Base-by-base conservation (phyloP, 148 eudicot species). In the Rheum nobile region DNA sequence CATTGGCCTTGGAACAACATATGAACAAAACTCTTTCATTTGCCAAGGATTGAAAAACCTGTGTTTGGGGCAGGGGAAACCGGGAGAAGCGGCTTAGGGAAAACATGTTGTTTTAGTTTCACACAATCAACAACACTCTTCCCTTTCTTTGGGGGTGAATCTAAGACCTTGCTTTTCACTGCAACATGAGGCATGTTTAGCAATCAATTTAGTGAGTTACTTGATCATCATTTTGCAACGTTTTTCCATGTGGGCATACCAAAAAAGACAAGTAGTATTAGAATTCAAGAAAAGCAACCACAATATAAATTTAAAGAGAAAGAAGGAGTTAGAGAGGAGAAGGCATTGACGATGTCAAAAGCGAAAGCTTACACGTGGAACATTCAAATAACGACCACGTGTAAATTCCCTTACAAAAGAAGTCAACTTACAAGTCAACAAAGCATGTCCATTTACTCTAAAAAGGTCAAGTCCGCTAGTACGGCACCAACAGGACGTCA, bases 61-160 rank as follows among this genome's bases (percentile, higher is more conserved):
- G 48, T 71, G 73, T 16, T 71, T 71, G 50, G 73, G 10, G 73
- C 73, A 3, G 31, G 17, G 13, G 50, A 71, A 21, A 71, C 48
- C 0, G 73, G 73, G 6, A 50, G 73, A 3, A 21, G 5, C 1
- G 73, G 73, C 32, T 71, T 71, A 28, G 73, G 73, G 34, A 50
- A 71, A 22, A 71, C 73, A 9, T n/a, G 73, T 12, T 21, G 73
- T 13, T 21, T 71, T 39, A 21, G 42, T 14, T 6, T n/a, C 8
- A 26, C 32, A 43, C 42, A 39, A 38, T 71, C 73, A 21, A n/a
- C n/a, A n/a, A 35, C 13, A 3, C 14, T 31, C 71, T 68, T 68
- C 10, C 44, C 71, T 19, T 71, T 71, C 17, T 43, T 43, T n/a
- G 46, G 28, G 16, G 73, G 21, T 22, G 50, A 41, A 26, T 71